Base-by-base conservation (phyloP, 768 basidiomycete species). In the Collybia sordida region DNA sequence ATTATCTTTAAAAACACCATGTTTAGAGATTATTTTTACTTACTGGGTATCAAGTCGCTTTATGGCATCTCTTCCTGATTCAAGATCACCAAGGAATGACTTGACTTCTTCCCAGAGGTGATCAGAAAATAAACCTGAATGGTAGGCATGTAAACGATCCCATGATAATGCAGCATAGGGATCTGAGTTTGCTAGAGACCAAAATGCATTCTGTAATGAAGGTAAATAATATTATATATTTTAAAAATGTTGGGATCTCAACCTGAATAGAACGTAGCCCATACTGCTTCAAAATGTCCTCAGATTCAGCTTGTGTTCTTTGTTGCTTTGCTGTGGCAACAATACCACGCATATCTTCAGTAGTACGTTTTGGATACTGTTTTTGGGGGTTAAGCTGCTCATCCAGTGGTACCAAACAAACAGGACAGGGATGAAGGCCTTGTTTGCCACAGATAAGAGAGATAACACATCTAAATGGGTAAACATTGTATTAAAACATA, bases 141-240 rank as follows among this genome's bases (percentile, higher is more conserved):
- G 45, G 45, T 71, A 59, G 8, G 52, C 57, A 53, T 78, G 76
- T 12, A 78, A 60, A 2, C 57, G 57, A 54, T 79, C 75, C 45
- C 68, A 77, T 8, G 68, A 69, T 3, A 69, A 19, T 23, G 70
- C 65, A 4, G 28, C 17, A 44, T 71, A 53, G 6, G 68, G 66
- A 52, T 74, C 70, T 4, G 68, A 72, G 49, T 60, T 25, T 15
- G 21, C 34, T 14, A 78, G 27, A 0, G 21, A 37, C 72, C 72
- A 77, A 50, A 78, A 78, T 3, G 67, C 63, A 60, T 74, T 78
- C 72, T 74, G 40, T 15, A 51, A 45, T 18, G 23, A 36, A 28
- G 3, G 41, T 34, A 17, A 12, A 28, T 34, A 23, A 12, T 47
- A 47, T 51, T 22, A 44, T 19, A 58, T 51, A n/a, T n/a, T n/a